Conservation (phyloP, 306 rosid species). For the Cyclanthera cordifolia region DNA sequence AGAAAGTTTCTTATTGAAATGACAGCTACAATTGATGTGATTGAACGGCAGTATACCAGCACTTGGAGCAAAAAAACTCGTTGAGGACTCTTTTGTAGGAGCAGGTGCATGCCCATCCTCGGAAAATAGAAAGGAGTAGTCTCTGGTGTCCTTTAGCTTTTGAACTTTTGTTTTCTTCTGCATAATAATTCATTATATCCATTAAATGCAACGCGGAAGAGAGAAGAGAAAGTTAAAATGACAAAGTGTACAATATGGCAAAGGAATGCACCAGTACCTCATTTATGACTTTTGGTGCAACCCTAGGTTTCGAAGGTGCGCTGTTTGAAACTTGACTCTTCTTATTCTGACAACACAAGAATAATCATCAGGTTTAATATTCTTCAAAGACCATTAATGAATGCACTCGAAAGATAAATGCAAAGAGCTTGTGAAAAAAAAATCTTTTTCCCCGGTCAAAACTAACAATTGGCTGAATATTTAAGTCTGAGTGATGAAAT, state of each 20-base stretch:
- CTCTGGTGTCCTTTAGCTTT: slow-evolving; percentile 71
- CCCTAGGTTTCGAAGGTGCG: slow-evolving; percentile 33
- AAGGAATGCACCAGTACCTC: slow-evolving; percentile 40
- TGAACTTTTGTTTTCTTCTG: slow-evolving; percentile 52
- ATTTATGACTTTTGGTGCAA: slow-evolving; percentile 31
- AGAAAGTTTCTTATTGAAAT: not conserved
- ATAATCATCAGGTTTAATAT: slow-evolving; percentile 22
- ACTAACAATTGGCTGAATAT: not conserved
- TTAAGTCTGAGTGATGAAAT: not conserved
- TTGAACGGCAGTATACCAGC: slow-evolving; percentile 43
- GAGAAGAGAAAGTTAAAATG: not conserved
- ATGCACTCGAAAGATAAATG: not conserved
- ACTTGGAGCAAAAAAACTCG: slow-evolving; percentile 23
- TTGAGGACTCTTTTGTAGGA: slow-evolving; percentile 39
- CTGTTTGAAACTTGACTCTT: slow-evolving; percentile 31
- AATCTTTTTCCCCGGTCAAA: not conserved
- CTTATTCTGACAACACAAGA: slow-evolving; percentile 36
- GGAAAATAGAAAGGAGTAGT: slow-evolving; percentile 73
- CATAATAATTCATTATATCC: slow-evolving; percentile 16
- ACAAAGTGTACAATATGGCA: slow-evolving; percentile 1
- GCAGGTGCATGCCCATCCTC: slow-evolving; percentile 65
- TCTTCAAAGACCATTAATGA: slow-evolving; percentile 1
- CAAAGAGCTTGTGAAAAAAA: not conserved
- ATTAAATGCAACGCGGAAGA: slow-evolving; percentile 5
- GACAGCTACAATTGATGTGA: slow-evolving; percentile 1